phyloP scores from a whole-genome alignment of 163 green algal genomes.

The Volvox carteri region DNA sequence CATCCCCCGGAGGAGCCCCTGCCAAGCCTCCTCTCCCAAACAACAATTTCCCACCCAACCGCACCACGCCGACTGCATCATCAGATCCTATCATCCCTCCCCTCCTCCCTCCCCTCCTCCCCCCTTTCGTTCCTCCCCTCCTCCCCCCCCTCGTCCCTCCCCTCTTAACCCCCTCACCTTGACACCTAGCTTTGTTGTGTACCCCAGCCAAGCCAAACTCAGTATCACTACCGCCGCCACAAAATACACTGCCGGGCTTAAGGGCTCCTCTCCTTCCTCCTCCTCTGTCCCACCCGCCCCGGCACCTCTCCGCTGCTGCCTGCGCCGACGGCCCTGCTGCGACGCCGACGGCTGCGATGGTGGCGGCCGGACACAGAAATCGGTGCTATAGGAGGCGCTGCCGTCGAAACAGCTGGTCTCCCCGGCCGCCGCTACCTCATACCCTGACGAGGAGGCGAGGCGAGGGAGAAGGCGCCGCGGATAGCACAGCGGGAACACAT shows the following conservation, averaged over 20 bases:
- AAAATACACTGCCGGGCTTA: conserved; percentile 32
- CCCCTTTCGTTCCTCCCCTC: too few species aligned
- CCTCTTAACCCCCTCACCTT: background rate
- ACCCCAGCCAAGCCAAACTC: conserved; percentile 8
- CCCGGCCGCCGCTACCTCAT: background rate
- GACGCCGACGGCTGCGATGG: background rate
- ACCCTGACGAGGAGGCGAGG: background rate
- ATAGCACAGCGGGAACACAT: background rate
- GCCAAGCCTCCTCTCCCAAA: background rate
- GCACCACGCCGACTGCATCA: background rate
- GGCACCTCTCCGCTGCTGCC: background rate
- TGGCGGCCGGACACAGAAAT: conserved; percentile 19
- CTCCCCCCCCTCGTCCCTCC: too few species aligned
- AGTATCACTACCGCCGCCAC: background rate
- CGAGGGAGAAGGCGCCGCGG: too few species aligned
- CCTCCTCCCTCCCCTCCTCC: too few species aligned
- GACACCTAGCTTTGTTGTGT: conserved; percentile 15
- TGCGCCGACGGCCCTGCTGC: background rate
- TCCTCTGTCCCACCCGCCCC: too few species aligned
- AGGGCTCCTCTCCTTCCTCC: background rate
- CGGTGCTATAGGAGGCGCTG: background rate
- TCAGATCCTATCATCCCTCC: background rate
- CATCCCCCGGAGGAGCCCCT: too few species aligned
- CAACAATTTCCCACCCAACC: background rate
- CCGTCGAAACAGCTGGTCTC: conserved; percentile 32